Evolutionary conservation across 2,329 filamentous ascomycete genomes (phyloP).

Genomic region (Aspergillus spinulosporus): DNA sequence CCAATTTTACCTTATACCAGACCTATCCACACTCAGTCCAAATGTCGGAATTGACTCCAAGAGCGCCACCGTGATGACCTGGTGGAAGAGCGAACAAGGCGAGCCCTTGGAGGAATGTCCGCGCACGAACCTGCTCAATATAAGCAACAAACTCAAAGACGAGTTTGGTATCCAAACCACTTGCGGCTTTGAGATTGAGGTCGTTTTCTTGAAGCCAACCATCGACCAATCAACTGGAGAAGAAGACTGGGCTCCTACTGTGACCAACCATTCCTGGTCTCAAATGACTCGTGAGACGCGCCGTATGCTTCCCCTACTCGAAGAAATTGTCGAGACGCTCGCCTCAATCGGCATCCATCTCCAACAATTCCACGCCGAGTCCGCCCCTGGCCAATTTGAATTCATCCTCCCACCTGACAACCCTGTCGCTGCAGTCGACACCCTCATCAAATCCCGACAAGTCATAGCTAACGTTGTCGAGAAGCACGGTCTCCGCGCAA

Average conservation of each 20-base stretch:
- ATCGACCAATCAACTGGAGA: conserved; percentile 29
- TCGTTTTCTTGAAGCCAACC: conserved; percentile 64
- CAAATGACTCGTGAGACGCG: conserved; percentile 63
- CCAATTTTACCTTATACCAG: conserved; percentile 66
- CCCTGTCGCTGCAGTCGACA: conserved; percentile 69
- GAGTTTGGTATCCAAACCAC: conserved; percentile 60
- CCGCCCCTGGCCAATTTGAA: conserved; percentile 73
- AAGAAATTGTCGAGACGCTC: conserved; percentile 65
- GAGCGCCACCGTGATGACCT: conserved; percentile 66
- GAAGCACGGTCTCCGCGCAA: conserved; percentile 64
- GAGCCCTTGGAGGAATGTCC: conserved; percentile 61
- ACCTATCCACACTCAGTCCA: conserved; percentile 61
- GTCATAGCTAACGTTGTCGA: conserved; percentile 66
- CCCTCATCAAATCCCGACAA: conserved; percentile 68
- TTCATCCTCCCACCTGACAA: conserved; percentile 66
- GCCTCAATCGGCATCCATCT: conserved; percentile 63
- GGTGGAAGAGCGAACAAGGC: conserved; percentile 62
- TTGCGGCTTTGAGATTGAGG: conserved; percentile 79
- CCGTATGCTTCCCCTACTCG: conserved; percentile 58
- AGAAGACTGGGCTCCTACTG: conserved; percentile 48
- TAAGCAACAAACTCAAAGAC: conserved; percentile 55
- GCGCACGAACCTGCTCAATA: conserved; percentile 59
- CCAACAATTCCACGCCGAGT: conserved; percentile 74
- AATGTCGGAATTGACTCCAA: conserved; percentile 57
- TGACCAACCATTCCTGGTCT: conserved; percentile 70